Evolutionary conservation across 2,329 filamentous ascomycete genomes (phyloP), one percentile per base, ranked within the genome.

Genomic region (Claviceps capensis): DNA sequence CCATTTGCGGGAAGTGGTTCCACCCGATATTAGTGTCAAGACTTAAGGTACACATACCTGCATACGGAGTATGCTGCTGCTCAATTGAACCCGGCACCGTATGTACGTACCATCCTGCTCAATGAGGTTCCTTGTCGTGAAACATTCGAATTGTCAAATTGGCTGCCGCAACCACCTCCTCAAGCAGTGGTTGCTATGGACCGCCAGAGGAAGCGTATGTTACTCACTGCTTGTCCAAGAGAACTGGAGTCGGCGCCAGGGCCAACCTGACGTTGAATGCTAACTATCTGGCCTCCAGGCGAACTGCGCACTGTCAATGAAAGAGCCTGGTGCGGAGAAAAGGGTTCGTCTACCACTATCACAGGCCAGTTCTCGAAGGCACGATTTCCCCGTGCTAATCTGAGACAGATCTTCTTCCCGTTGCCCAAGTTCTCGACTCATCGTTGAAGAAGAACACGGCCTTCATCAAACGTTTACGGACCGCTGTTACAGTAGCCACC

Each of bases 391-490:
- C 47, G 36, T 48, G 19, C 48, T 23, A 30, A 43, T 34, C 9
- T 34, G 47, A 17, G 30, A 13, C 52, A 94, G 89, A 87, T 73
- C 72, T 94, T 56, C 88, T 94, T 63, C 70, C 80, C 51, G 82
- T 93, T 60, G 83, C 81, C 67, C 78, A 79, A 63, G 85, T 86
- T 34, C 83, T 97, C 63, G 91, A 97, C 69, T 95, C 91, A 50
- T 93, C 90, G 49, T 77, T 97, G 67, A 96, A 95, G 73, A 97
- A 96, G 75, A 97, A 97, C 63, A 97, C 91, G 4, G 89, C 90
- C 58, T 96, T 97, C 68, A 97, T 97, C 65, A 96, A 95, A 71
- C 88, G 91, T 63, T 77, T 97, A 52, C 87, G 91, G 60, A 96
- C 91, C 53, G 87, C 88, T 54, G 83, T 97, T 57, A 90, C 86